Evolutionary conservation across 805 yeast species (phyloP), one percentile per base, ranked within the genome.

Genomic region (Spathaspora hagerdaliae): DNA sequence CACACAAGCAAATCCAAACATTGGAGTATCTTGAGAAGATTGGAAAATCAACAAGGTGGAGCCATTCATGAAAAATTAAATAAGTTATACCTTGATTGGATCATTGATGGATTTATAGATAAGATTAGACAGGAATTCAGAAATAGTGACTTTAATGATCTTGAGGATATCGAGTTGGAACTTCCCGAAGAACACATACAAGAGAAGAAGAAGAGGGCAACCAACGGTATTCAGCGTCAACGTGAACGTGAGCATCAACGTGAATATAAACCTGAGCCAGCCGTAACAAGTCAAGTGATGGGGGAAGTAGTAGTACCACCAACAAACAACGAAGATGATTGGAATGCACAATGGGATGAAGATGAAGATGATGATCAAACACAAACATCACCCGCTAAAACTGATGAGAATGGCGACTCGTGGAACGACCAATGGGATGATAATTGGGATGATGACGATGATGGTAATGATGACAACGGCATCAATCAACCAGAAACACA

Each of bases 361-460:
- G 32, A 29, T 3, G 32, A 29, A 9, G 12, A 11, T 29, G 32
- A 29, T 7, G 31, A 7, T 10, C 31, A 27, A 6, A 19, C 24
- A 19, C 24, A 19, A 19, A 19, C 24, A 19, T 19, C 24, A 19
- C 32, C 12, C 12, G 5, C 6, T 29, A 29, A 29, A 29, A 9
- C 6, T 9, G 32, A 29, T 5, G 43, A 46, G 5, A 54, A 48
- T 6, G 52, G 48, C 33, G 63, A 54, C 27, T 57, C 43, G 12
- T 60, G 65, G 64, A 53, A 60, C 36, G 61, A 61, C 12, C 59
- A 54, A n/a, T 60, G 65, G 67, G 62, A 54, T 34, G 61, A 60
- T 14, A 55, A 48, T 15, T 57, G 63, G 65, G 63, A 57, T 24
- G 60, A 50, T 42, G 36, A 51, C 46, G 27, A 42, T 39, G 24